Evolutionary conservation across 2,329 filamentous ascomycete genomes (phyloP).

Genomic region (Colletotrichum zoysiae): DNA sequence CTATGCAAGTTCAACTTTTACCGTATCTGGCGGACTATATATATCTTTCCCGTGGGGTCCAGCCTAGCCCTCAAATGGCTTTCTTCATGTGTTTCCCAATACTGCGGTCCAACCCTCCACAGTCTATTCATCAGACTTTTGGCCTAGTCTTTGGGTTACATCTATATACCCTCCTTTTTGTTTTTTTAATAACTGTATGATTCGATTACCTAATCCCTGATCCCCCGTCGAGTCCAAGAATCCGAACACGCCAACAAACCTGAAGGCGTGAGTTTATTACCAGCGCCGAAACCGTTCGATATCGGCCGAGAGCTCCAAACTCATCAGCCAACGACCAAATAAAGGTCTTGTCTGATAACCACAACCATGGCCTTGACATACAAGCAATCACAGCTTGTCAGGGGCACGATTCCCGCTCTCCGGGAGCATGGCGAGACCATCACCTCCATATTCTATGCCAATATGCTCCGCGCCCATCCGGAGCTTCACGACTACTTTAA

Average conservation of each 20-base stretch:
- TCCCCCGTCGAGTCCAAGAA: conserved; percentile 1
- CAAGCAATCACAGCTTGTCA: conserved; percentile 74
- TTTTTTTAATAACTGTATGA: no score
- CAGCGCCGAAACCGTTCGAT: background rate
- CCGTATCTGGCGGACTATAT: conserved; percentile 6
- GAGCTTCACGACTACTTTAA: conserved; percentile 80
- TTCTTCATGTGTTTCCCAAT: conserved; percentile 2
- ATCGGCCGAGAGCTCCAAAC: conserved; percentile 3
- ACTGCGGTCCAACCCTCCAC: conserved; percentile 9
- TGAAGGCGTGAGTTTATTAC: background rate
- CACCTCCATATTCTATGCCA: conserved; percentile 78
- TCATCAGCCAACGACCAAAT: background rate
- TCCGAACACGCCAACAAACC: conserved; percentile 2
- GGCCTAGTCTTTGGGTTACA: conserved; percentile 8
- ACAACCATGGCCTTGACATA: conserved; percentile 57
- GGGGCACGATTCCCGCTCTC: conserved; percentile 77
- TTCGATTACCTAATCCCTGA: background rate
- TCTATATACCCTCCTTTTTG: conserved; percentile 20
- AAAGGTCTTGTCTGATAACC: conserved; percentile 5
- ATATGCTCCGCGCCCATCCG: conserved; percentile 74
- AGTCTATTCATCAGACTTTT: conserved; percentile 10
- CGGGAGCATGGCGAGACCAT: conserved; percentile 76
- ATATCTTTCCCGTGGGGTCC: conserved; percentile 31
- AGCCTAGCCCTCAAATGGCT: background rate
- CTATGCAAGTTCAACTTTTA: conserved; percentile 1